phyloP scores from a whole-genome alignment of 139 green algal genomes.

The Chlorella ohadii region DNA sequence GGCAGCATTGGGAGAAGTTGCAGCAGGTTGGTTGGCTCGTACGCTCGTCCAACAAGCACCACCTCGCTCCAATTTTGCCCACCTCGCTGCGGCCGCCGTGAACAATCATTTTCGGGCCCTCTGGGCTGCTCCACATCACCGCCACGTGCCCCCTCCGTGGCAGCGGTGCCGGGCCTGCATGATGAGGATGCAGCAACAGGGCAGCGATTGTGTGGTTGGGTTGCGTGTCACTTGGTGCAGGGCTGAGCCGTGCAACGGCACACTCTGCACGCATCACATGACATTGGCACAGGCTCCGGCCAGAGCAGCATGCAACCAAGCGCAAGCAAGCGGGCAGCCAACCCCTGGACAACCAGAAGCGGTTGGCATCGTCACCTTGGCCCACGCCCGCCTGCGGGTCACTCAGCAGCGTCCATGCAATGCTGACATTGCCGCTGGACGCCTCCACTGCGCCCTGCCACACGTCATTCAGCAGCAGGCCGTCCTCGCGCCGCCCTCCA shows the following conservation, averaged over 20 bases:
- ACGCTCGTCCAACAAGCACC: too few relatives aligned
- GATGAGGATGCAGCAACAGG: neutral
- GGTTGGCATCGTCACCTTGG: slow-evolving; percentile 8
- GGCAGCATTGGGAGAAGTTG: too few relatives aligned
- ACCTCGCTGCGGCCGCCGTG: slow-evolving; percentile 1
- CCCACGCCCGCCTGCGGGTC: neutral
- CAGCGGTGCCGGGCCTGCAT: slow-evolving; percentile 25
- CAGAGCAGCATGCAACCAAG: too few relatives aligned
- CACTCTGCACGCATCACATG: neutral
- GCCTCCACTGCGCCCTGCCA: slow-evolving; percentile 13
- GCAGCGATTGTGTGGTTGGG: neutral
- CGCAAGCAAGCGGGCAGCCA: too few relatives aligned
- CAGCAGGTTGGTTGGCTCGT: too few relatives aligned
- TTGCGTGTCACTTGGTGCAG: neutral
- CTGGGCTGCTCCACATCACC: neutral
- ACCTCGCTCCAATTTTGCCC: too few relatives aligned
- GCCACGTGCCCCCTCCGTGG: slow-evolving; percentile 32
- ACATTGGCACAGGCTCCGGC: neutral
- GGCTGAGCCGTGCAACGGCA: neutral
- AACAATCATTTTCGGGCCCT: neutral
- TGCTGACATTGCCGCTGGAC: neutral
- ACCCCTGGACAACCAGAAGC: too few relatives aligned
- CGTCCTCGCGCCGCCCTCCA: slow-evolving; percentile 13
- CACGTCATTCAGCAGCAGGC: slow-evolving; percentile 30
- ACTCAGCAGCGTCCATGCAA: slow-evolving; percentile 17